Base-by-base conservation (phyloP, 352 stramenopile genomes). In the Pythium vanterpoolii region DNA sequence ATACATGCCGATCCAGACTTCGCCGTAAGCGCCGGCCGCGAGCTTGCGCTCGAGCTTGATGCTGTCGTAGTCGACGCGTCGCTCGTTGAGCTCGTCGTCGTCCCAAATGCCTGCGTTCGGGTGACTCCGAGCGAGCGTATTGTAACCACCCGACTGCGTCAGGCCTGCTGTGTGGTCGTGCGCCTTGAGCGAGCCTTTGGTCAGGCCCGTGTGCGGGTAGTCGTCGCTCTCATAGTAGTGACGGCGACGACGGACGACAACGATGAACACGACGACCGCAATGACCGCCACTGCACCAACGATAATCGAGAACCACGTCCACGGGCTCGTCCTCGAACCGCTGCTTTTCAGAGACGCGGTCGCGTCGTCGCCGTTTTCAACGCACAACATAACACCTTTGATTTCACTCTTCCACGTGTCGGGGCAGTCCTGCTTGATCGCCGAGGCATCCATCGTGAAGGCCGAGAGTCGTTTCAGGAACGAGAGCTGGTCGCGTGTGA, bases 1-100 rank as follows among this genome's bases (percentile, higher is more conserved):
- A 50, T 90, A 90, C 49, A 72, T 69, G 4, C 76, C 80, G n/a
- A 90, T 62, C 80, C 80, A 90, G 5, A 90, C 77, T 54, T 90
- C 80, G 5, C 80, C 80, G 51, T 80, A 88, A 14, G 77, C 80
- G 0, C 80, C 80, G 40, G 83, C 69, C 5, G 77, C 74, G 11
- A 89, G 64, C 50, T 87, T 85, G 60, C 73, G 75, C 19, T 83
- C 73, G 27, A 88, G 69, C 44, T 67, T 74, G 13, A 88, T 71
- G 54, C 74, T 83, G 49, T 88, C 76, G 59, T 78, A 88, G 48
- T 88, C 78, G 27, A 88, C 72, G 11, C 78, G 76, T 56, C 74
- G 80, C 24, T 75, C 82, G 28, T 85, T 69, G 27, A 88, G 76
- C 42, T 86, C 76, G 51, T 71, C 69, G 47, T 88, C 78, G 49